A percentile compares a stretch with the other conserved stretches of the same genome.
Conservation (phyloP, 768 basidiomycete species). For the Sarcomyxa edulis region DNA sequence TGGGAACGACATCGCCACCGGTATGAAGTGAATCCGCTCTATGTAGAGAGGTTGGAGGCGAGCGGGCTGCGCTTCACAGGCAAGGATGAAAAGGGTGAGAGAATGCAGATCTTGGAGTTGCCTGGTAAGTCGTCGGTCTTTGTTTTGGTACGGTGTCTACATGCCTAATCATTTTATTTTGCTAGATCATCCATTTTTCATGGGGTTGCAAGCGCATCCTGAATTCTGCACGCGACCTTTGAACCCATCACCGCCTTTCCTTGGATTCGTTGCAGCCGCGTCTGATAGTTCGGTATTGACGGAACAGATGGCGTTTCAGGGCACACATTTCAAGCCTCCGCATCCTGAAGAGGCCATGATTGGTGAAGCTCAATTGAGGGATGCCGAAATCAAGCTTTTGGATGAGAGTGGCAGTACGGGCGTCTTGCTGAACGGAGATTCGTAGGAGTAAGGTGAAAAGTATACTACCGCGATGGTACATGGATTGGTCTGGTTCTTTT, state of each 20-base stretch:
- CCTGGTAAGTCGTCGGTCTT: slow-evolving; percentile 62
- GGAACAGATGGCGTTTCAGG: slow-evolving; percentile 70
- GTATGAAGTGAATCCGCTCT: slow-evolving; percentile 90
- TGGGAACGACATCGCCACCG: slow-evolving; percentile 98
- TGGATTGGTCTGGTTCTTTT: no score
- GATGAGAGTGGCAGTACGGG: no score
- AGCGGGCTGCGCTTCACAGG: slow-evolving; percentile 69
- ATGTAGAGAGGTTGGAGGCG: slow-evolving; percentile 63
- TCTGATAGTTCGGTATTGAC: slow-evolving; percentile 45
- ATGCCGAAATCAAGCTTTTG: no score
- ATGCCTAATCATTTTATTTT: slow-evolving; percentile 3
- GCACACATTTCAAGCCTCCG: slow-evolving; percentile 58
- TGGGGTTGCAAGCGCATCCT: slow-evolving; percentile 94
- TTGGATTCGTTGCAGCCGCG: slow-evolving; percentile 90
- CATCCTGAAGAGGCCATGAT: slow-evolving; percentile 77
- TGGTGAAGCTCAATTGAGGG: slow-evolving; percentile 33
- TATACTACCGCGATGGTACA: no score
- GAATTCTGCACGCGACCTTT: slow-evolving; percentile 98
- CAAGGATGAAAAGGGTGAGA: slow-evolving; percentile 91
- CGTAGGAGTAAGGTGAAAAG: no score
- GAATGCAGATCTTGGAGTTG: slow-evolving; percentile 96
- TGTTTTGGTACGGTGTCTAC: neutral
- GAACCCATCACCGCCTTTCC: slow-evolving; percentile 96
- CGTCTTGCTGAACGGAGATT: no score
- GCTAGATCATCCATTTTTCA: slow-evolving; percentile 88